phyloP scores from a whole-genome alignment of 2,329 filamentous ascomycete species.

The Fusarium denticulatum region DNA sequence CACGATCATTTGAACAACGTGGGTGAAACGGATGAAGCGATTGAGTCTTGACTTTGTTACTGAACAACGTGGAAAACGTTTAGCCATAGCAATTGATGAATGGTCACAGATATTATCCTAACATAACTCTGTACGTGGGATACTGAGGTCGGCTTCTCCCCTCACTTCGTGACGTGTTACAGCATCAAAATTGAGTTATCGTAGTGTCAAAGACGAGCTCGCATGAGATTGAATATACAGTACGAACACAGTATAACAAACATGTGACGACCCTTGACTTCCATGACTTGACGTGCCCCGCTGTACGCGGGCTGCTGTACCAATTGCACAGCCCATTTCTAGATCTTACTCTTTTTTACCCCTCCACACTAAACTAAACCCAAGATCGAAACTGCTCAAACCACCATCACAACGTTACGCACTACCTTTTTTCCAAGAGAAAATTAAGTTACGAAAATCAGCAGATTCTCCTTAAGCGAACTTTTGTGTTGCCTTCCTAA shows the following conservation, averaged over 20 bases:
- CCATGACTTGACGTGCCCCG: conserved; percentile 12
- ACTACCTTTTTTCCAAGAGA: background rate
- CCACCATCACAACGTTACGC: conserved; percentile 11
- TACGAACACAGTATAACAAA: conserved; percentile 23
- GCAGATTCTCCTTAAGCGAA: background rate
- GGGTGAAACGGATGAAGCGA: conserved; percentile 11
- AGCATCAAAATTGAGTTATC: conserved; percentile 12
- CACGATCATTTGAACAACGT: background rate
- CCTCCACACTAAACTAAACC: conserved; percentile 39
- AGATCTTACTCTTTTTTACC: conserved; percentile 32
- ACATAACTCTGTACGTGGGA: background rate
- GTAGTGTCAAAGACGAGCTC: background rate
- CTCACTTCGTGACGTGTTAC: conserved; percentile 22
- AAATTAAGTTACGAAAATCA: conserved; percentile 9
- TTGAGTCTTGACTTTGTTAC: background rate
- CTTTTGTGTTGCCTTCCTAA: conserved; percentile 2
- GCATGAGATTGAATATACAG: background rate
- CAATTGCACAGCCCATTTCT: background rate
- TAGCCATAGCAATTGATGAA: background rate
- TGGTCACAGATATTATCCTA: background rate
- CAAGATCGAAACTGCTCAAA: conserved; percentile 19
- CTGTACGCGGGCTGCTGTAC: background rate
- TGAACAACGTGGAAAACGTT: background rate
- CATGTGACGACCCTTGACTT: conserved; percentile 22
- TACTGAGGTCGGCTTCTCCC: background rate